Percentiles rank a stretch among this genome's conserved stretches.
phyloP scores from a whole-genome alignment of 2,329 filamentous ascomycete species.

The Sodiomyces alkalinus region DNA sequence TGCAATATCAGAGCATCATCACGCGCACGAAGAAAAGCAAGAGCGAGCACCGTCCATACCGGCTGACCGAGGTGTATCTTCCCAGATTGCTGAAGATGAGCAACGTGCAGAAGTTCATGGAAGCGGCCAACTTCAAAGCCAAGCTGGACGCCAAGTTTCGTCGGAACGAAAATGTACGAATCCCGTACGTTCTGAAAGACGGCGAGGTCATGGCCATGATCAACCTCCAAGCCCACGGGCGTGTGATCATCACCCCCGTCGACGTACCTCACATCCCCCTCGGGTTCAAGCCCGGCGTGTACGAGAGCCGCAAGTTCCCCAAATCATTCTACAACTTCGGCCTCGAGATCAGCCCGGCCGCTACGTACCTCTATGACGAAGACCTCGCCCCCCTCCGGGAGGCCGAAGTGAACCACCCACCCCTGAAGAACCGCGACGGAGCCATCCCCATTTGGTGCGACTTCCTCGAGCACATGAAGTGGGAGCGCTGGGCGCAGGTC shows the following conservation, averaged over 20 bases:
- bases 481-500: constrained; percentile 47
- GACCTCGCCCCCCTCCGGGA: constrained; percentile 25
- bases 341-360: constrained; percentile 42
- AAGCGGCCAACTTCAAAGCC: constrained; percentile 44
- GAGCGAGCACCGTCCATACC: constrained; percentile 44
- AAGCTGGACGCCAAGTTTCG: constrained; percentile 41
- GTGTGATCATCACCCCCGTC: constrained; percentile 35
- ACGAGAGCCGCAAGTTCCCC: constrained; percentile 54
- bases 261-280: constrained; percentile 49
- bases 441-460: constrained; percentile 59
- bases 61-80: constrained; percentile 43
- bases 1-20: constrained; percentile 37
- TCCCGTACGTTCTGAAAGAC: constrained; percentile 45
- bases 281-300: constrained; percentile 56
- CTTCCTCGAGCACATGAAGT: constrained; percentile 45
- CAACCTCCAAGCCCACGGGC: constrained; percentile 46
- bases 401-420: constrained; percentile 22
- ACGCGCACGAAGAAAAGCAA: constrained; percentile 44
- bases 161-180: constrained; percentile 20
- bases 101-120: constrained; percentile 36
- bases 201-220: constrained; percentile 51
- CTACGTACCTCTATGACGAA: constrained; percentile 39
- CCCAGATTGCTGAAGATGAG: constrained; percentile 40
- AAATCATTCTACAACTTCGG: constrained; percentile 51
- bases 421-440: constrained; percentile 22